Evolutionary conservation across 1,139 yeast genomes (phyloP), one percentile per base, ranked within the genome.

Genomic region (Yamadazyma membranifaciens): DNA sequence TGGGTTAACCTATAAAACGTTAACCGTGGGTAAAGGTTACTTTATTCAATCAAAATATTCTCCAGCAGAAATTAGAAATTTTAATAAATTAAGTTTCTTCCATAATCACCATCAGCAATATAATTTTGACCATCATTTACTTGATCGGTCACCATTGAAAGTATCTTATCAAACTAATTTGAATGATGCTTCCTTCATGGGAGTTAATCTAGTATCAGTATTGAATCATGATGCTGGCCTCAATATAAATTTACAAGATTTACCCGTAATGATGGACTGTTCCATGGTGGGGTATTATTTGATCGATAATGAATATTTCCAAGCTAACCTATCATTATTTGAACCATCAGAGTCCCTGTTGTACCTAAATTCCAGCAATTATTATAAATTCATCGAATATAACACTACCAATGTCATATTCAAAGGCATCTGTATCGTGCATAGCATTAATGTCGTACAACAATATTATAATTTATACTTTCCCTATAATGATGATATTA

Each of bases 401-500:
- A 42, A 48, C 31, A 9, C 47, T 22, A 12, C 48, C 16, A 34
- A 46, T 38, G 43, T 51, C 4, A 37, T 39, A n/a, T 68, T 60
- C 40, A 39, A 55, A 35, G 80, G 82, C 0, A 56, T 81, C 11
- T 72, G 73, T 1, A 61, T 83, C 37, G 62, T 84, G 2, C 92
- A 84, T 55, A 83, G 92, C 2, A 63, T 87, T n/a, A 76, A 84
- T 51, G 43, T 48, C 0, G 45, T 47, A 0, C 54, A 63, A 1
- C 56, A 62, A 9, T 53, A 63, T 27, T 54, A 86, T 39, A 81
- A 85, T 45, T 42, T 88, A 2, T 81, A 86, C 50, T 63, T 85
- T 0, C 88, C 94, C 1, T 39, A 35, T 1, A 13, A 25, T 9
- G 47, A 45, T 9, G 49, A 62, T 40, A 11, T 43, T 15, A 10